Evolutionary conservation across 805 yeast species (phyloP).

Genomic region (Yamadazyma olivae): DNA sequence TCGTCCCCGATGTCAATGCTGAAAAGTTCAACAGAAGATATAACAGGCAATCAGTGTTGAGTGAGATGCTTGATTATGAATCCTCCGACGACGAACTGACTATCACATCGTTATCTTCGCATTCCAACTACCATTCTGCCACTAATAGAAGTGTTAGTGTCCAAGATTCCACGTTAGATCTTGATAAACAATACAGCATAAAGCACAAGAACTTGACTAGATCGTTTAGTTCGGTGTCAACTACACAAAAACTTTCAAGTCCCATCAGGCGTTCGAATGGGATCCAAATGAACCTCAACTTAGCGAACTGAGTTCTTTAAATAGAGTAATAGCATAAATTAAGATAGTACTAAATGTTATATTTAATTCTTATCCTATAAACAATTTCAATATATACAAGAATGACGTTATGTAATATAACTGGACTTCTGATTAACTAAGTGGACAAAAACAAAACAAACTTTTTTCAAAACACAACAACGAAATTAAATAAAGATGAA

Average conservation of each 20-base stretch:
- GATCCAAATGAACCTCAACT: slow-evolving; percentile 7
- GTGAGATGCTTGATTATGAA: slow-evolving; percentile 44
- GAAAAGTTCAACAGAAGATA: slow-evolving; percentile 24
- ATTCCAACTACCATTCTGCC: neutral
- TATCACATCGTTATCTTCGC: neutral
- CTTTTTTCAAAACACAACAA: too few relatives aligned
- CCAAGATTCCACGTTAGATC: slow-evolving; percentile 2
- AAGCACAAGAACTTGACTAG: slow-evolving; percentile 5
- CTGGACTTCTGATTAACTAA: too few relatives aligned
- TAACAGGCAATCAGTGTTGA: slow-evolving; percentile 40
- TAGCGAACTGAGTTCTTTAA: slow-evolving; percentile 4
- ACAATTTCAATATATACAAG: too few relatives aligned
- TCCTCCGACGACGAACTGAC: slow-evolving; percentile 18
- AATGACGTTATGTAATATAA: too few relatives aligned
- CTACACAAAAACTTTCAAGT: slow-evolving; percentile 4
- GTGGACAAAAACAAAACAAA: too few relatives aligned
- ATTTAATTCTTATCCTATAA: too few relatives aligned
- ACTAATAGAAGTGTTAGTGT: slow-evolving; percentile 3
- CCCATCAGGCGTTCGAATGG: slow-evolving; percentile 11
- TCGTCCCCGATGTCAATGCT: slow-evolving; percentile 9
- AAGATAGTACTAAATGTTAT: too few relatives aligned
- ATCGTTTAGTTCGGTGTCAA: slow-evolving; percentile 13
- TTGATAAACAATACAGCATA: slow-evolving; percentile 11
- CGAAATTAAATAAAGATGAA: too few relatives aligned
- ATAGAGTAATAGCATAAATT: neutral